Evolutionary conservation across 2,329 filamentous ascomycete species (phyloP).

Genomic region (Sporothrix protearum): DNA sequence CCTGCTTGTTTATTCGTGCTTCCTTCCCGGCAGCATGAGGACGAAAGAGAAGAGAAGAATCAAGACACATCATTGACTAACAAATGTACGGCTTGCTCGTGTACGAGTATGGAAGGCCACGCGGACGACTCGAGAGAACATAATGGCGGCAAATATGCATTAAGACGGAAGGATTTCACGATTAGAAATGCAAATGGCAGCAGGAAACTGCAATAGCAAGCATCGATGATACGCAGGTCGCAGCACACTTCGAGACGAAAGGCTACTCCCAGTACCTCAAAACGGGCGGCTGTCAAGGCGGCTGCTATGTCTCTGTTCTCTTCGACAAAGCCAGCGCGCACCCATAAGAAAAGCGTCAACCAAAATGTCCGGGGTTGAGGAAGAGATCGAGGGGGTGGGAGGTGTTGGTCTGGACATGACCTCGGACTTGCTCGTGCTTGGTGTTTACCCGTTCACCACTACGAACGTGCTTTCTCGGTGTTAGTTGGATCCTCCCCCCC

Average conservation of each 20-base stretch:
- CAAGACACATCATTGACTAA: background rate
- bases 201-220: too few species aligned
- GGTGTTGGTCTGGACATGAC: background rate
- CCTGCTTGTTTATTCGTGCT: background rate
- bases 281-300: background rate
- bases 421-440: background rate
- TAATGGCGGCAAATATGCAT: background rate
- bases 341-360: background rate
- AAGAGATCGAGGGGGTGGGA: background rate
- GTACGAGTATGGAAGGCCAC: background rate
- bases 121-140: background rate
- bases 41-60: background rate
- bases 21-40: background rate
- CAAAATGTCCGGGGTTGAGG: background rate
- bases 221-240: background rate
- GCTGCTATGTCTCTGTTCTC: too few species aligned
- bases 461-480: background rate
- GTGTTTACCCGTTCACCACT: background rate
- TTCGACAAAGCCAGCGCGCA: background rate
- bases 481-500: background rate
- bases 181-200: conserved; percentile 1
- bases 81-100: background rate
- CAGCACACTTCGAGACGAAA: background rate
- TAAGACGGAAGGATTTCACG: background rate
- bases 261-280: too few species aligned